Percentiles rank a stretch among this genome's conserved stretches.
Conservation (phyloP, 2,329 filamentous ascomycete species). For the Trichophyton simii region DNA sequence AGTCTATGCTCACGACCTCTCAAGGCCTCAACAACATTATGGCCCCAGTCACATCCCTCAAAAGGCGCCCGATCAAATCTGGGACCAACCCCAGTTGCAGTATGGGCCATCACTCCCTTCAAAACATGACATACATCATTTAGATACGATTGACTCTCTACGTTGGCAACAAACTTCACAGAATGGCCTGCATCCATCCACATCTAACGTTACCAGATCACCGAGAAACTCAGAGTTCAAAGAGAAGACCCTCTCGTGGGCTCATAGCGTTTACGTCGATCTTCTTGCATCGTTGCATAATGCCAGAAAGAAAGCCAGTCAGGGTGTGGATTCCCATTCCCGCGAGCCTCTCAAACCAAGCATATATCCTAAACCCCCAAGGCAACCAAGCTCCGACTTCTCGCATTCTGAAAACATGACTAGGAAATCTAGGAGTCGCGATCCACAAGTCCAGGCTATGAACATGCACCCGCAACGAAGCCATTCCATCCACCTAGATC, state of each 20-base stretch:
- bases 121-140: slow-evolving; percentile 5
- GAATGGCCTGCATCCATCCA: slow-evolving; percentile 15
- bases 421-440: neutral
- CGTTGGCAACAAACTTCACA: slow-evolving; percentile 17
- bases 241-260: slow-evolving; percentile 55
- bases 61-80: slow-evolving; percentile 9
- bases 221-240: slow-evolving; percentile 44
- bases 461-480: slow-evolving; percentile 8
- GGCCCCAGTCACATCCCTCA: slow-evolving; percentile 26
- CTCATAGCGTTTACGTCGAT: slow-evolving; percentile 61
- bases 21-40: slow-evolving; percentile 23
- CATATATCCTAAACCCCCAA: slow-evolving; percentile 51
- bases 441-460: slow-evolving; percentile 5
- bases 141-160: slow-evolving; percentile 14
- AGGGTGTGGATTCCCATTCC: slow-evolving; percentile 29
- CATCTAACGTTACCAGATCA: slow-evolving; percentile 16
- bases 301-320: slow-evolving; percentile 34
- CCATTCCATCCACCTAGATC: neutral
- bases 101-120: slow-evolving; percentile 10
- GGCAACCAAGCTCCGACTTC: slow-evolving; percentile 37
- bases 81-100: slow-evolving; percentile 20
- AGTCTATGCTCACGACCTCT: slow-evolving; percentile 19
- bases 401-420: slow-evolving; percentile 8
- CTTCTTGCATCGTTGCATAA: slow-evolving; percentile 54
- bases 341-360: slow-evolving; percentile 40